Conservation (phyloP, 345 rosid species). For the Geranium rotundifolium region DNA sequence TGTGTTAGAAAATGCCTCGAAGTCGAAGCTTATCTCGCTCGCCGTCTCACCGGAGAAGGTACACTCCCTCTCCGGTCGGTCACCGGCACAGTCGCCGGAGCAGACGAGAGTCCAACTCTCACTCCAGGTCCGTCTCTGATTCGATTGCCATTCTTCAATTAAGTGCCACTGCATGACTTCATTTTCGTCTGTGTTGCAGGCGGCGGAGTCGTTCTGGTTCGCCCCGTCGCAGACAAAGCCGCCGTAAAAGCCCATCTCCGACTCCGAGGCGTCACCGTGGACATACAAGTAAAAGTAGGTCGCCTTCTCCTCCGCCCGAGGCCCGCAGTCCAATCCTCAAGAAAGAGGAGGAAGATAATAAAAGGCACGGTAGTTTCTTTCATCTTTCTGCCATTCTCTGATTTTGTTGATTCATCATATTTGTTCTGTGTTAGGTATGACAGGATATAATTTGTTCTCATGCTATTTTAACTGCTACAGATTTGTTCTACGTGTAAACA, state of each 20-base stretch:
- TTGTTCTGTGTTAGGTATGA: neutral
- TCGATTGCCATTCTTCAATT: too few species aligned
- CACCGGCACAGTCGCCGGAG: conserved; percentile 32
- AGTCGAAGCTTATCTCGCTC: conserved; percentile 52
- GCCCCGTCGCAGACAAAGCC: conserved; percentile 28
- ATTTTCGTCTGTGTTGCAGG: conserved; percentile 12
- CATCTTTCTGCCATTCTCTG: neutral
- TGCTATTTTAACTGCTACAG: too few species aligned
- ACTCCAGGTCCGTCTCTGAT: conserved; percentile 36
- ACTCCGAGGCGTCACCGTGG: conserved; percentile 37
- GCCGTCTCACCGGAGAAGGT: conserved; percentile 51
- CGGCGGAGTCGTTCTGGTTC: conserved; percentile 39
- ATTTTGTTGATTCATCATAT: neutral
- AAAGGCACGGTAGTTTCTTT: conserved; percentile 25
- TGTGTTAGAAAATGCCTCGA: conserved; percentile 26
- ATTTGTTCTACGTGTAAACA: too few species aligned
- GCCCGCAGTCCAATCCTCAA: conserved; percentile 28
- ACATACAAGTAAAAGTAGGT: conserved; percentile 26
- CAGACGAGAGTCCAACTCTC: conserved; percentile 29
- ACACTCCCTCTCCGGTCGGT: conserved; percentile 21
- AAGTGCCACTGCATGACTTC: too few species aligned
- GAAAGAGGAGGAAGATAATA: conserved; percentile 50
- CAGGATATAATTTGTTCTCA: too few species aligned
- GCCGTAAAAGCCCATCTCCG: conserved; percentile 55
- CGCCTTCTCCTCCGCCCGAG: conserved; percentile 37